Percentiles rank a stretch among this genome's conserved stretches.
Conservation (phyloP, 1,139 yeast species). For the Suhomyces coccinellae region DNA sequence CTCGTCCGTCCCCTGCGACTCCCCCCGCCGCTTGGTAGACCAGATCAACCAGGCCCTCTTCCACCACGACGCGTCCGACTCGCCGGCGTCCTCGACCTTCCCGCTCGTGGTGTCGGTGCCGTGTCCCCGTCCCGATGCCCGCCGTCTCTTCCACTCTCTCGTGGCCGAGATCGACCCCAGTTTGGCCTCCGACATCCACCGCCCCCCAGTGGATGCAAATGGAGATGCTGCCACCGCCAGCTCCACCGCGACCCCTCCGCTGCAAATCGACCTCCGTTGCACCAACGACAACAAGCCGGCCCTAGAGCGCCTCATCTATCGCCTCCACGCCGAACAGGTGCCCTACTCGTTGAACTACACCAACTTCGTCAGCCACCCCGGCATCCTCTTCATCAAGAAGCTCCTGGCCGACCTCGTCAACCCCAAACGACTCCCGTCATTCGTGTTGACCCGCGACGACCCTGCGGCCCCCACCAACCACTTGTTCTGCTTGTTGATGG, state of each 20-base stretch:
- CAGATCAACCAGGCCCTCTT: constrained; percentile 12
- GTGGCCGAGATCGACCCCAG: constrained; percentile 4
- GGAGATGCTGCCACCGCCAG: not conserved
- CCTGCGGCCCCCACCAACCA: constrained; percentile 14
- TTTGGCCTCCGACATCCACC: constrained; percentile 1
- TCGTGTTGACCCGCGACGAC: constrained; percentile 10
- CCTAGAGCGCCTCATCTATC: constrained; percentile 13
- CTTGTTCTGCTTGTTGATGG: constrained; percentile 28
- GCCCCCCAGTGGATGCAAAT: constrained; percentile 1
- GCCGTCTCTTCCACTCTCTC: not conserved
- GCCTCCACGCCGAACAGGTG: constrained; percentile 8
- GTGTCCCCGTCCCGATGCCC: not conserved
- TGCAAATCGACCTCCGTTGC: constrained; percentile 11
- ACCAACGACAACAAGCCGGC: constrained; percentile 9
- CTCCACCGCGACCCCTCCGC: not conserved
- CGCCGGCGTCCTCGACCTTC: constrained; percentile 4
- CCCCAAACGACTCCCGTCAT: constrained; percentile 10
- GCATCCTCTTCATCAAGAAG: constrained; percentile 60
- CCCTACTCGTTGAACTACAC: constrained; percentile 24
- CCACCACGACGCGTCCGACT: constrained; percentile 2
- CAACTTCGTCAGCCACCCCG: constrained; percentile 62
- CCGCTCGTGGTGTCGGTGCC: constrained; percentile 10
- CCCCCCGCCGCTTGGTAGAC: constrained; percentile 8
- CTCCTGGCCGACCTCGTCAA: constrained; percentile 22
- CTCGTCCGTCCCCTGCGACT: constrained; percentile 1